Evolutionary conservation across 768 basidiomycete species (phyloP), one percentile per base, ranked within the genome.

Genomic region (Suillus tomentosus): DNA sequence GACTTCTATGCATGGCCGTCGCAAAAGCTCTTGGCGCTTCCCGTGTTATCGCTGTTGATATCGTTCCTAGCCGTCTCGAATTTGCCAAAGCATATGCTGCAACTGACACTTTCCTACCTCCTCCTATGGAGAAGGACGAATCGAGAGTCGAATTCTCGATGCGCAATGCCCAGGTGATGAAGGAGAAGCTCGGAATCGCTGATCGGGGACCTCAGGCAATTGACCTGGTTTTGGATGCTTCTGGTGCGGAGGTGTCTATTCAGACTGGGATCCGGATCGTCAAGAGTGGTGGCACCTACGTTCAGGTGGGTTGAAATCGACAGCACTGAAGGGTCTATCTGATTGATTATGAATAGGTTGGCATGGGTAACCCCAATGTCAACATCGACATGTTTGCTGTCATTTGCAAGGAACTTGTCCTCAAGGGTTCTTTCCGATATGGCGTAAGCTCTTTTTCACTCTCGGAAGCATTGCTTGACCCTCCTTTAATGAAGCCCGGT

Each of bases 341-440:
- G 4, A 27, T 24, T 37, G 7, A 10, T 10, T 37, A 56, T 24
- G 10, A 75, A 13, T 73, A 94, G 86, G 91, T 96, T 66, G 95
- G 95, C 56, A 93, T 93, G 87, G 96, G 95, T 19, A 81, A 82
- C 54, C 83, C 92, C 8, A 85, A 95, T 64, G 82, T 95, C 61
- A 83, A 81, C 11, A 79, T 97, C 65, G 91, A 95, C 36, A 79
- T 96, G 69, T 84, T 85, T 59, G 77, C 82, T 55, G 77, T 95
- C 42, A 84, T 89, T 64, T 81, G 81, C 55, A 95, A 95, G 78
- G 93, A 97, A 77, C 77, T 97, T 22, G 84, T 79, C 62, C 80
- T 94, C 76, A 91, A 89, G 70, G 95, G 95, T 43, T 93, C 92
- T n/a, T 97, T 97, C 90, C 88, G 96, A 69, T 96, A 91, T 70